Percentiles rank a stretch among this genome's conserved stretches.
Evolutionary conservation across 2,329 filamentous ascomycete species (phyloP).

Genomic region (Chaetoscypha palmicola): DNA sequence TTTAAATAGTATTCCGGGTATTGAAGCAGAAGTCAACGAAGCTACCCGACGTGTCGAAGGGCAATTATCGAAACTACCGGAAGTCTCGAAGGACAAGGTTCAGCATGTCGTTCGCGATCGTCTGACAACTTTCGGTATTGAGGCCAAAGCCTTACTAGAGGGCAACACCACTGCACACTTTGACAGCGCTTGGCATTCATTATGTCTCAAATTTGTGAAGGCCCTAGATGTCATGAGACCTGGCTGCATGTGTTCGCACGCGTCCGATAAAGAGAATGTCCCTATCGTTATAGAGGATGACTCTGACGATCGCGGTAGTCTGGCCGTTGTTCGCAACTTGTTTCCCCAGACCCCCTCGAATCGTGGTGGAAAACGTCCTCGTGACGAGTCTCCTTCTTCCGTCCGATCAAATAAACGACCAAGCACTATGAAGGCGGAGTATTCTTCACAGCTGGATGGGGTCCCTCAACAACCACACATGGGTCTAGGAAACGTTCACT

Average conservation of each 20-base stretch:
- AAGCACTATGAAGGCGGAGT: neutral
- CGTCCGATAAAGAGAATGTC: constrained; percentile 3
- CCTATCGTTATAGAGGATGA: constrained; percentile 7
- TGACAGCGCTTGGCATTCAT: constrained; percentile 33
- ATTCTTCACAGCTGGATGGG: neutral
- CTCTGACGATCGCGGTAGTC: constrained; percentile 7
- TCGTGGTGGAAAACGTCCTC: neutral
- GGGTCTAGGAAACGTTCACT: neutral
- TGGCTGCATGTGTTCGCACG: constrained; percentile 1
- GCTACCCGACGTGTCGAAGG: constrained; percentile 45
- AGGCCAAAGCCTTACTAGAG: constrained; percentile 47
- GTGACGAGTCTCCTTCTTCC: neutral
- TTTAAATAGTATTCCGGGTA: constrained; percentile 33
- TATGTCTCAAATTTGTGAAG: constrained; percentile 32
- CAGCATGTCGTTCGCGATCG: constrained; percentile 55
- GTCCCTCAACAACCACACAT: no score
- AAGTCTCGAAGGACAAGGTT: constrained; percentile 56
- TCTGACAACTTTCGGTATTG: constrained; percentile 48
- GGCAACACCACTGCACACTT: constrained; percentile 44
- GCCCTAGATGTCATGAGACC: constrained; percentile 31
- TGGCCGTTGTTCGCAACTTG: no score
- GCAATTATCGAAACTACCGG: constrained; percentile 54
- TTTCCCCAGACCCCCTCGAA: neutral
- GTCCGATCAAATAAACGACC: neutral
- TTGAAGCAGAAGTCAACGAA: constrained; percentile 29